These are phyloP conservation scores for Umbilicaria muhlenbergii DNA, from an alignment of 495 filamentous ascomycete species.

Conservation along the genomic window DNA sequence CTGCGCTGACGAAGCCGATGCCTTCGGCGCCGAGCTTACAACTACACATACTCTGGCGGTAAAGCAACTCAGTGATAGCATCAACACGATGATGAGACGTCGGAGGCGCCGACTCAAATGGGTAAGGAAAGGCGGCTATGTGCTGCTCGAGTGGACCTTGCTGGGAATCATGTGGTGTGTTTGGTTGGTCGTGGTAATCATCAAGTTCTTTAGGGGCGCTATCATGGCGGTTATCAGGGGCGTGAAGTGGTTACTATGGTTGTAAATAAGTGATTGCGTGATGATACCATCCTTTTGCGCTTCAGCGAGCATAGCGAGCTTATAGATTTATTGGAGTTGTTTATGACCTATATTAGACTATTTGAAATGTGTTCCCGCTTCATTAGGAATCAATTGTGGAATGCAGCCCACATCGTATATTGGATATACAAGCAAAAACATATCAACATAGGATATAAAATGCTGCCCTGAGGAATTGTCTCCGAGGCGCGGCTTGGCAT, in stretches of 20 bases:
- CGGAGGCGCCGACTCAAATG: slow-evolving; percentile 56
- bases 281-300: slow-evolving; percentile 1
- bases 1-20: slow-evolving; percentile 61
- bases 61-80: slow-evolving; percentile 60
- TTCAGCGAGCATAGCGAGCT: slow-evolving; percentile 11
- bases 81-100: slow-evolving; percentile 54
- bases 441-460: too few species aligned
- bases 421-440: too few species aligned
- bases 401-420: too few species aligned
- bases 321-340: too few species aligned
- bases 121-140: slow-evolving; percentile 51
- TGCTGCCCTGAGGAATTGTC: too few species aligned
- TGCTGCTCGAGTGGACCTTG: slow-evolving; percentile 63
- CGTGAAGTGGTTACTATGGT: slow-evolving; percentile 66
- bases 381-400: too few species aligned
- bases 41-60: slow-evolving; percentile 58
- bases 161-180: slow-evolving; percentile 74
- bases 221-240: slow-evolving; percentile 39
- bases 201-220: slow-evolving; percentile 42
- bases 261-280: slow-evolving; percentile 17
- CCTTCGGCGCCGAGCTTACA: slow-evolving; percentile 55
- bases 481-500: too few species aligned
- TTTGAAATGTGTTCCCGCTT: too few species aligned
- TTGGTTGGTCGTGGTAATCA: slow-evolving; percentile 62
- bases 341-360: too few species aligned